These are phyloP conservation scores for Tubosaeta sp. DNA, from an alignment of 768 basidiomycete genomes.

Conservation along the genomic window DNA sequence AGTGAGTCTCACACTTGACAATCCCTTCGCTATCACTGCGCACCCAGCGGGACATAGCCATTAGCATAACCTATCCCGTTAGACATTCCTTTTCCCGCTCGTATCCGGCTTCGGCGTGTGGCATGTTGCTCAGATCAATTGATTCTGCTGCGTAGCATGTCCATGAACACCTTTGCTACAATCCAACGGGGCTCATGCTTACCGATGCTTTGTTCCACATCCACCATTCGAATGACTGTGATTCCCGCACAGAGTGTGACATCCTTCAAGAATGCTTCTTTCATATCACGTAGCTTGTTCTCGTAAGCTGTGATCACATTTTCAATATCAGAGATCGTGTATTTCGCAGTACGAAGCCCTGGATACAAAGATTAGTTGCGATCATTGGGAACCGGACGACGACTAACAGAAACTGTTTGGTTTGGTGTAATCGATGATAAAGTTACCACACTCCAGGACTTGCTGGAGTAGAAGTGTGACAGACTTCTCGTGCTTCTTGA, in stretches of 20 bases:
- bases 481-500: background rate
- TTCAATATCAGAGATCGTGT: too few relatives aligned
- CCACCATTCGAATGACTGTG: background rate
- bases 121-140: too few relatives aligned
- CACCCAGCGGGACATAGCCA: too few relatives aligned
- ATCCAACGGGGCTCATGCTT: background rate
- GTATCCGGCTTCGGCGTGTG: too few relatives aligned
- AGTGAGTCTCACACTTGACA: too few relatives aligned
- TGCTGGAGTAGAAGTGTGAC: background rate
- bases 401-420: background rate
- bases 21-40: too few relatives aligned
- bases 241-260: background rate
- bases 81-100: too few relatives aligned
- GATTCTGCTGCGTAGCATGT: too few relatives aligned
- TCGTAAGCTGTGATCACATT: background rate
- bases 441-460: background rate
- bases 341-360: too few relatives aligned
- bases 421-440: background rate
- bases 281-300: background rate
- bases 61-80: too few relatives aligned
- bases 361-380: too few relatives aligned
- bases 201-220: background rate
- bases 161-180: background rate
- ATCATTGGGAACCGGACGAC: too few relatives aligned
- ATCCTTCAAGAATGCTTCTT: background rate